phyloP scores from a whole-genome alignment of 2,329 filamentous ascomycete genomes.

The Phaeosphaeriaceae sp. region DNA sequence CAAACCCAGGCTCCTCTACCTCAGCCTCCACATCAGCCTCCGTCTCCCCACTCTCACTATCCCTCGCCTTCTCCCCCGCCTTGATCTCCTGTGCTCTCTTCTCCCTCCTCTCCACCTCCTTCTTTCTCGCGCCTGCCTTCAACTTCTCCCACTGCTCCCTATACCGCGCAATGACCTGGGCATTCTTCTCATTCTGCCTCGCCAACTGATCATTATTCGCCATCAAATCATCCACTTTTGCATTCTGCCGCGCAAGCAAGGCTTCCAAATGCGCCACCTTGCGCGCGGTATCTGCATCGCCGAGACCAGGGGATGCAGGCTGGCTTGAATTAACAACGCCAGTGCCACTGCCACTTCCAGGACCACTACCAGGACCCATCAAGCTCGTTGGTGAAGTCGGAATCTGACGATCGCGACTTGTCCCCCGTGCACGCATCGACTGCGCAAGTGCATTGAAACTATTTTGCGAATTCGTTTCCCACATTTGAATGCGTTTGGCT shows the following conservation, averaged over 20 bases:
- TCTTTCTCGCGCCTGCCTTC: slow-evolving; percentile 64
- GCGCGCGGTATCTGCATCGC: slow-evolving; percentile 20
- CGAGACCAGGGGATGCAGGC: slow-evolving; percentile 8
- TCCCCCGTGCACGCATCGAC: slow-evolving; percentile 61
- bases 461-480: slow-evolving; percentile 89
- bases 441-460: slow-evolving; percentile 86
- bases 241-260: slow-evolving; percentile 29
- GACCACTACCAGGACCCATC: too few relatives aligned
- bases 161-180: slow-evolving; percentile 62
- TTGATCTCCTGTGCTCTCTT: slow-evolving; percentile 18
- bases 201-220: slow-evolving; percentile 67
- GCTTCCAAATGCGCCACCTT: slow-evolving; percentile 37
- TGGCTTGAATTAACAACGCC: too few relatives aligned
- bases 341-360: too few relatives aligned
- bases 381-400: too few relatives aligned
- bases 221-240: slow-evolving; percentile 57
- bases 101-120: slow-evolving; percentile 39
- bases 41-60: slow-evolving; percentile 22
- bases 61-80: slow-evolving; percentile 19
- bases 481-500: slow-evolving; percentile 85
- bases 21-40: slow-evolving; percentile 16
- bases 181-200: slow-evolving; percentile 66
- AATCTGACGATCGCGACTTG: slow-evolving; percentile 1
- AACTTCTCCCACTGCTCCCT: slow-evolving; percentile 71
- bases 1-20: slow-evolving; percentile 36